Evolutionary conservation across 148 eudicot species (phyloP).

Genomic region (Pharnaceum exiguum): DNA sequence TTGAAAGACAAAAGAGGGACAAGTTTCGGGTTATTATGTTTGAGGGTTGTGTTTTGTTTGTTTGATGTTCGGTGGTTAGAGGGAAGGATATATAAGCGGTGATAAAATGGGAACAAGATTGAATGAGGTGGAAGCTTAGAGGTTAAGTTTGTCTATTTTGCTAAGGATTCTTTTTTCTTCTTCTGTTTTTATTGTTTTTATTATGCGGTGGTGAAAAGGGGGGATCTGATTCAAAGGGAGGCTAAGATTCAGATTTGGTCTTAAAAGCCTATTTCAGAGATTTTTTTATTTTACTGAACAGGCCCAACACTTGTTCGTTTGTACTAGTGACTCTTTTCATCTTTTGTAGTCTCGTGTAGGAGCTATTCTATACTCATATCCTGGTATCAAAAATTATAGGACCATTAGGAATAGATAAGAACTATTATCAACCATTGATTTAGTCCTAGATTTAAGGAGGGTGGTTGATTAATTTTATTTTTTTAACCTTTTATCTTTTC

Average conservation of each 20-base stretch:
- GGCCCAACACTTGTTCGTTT: neutral
- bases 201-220: neutral
- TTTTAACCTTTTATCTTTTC: no score
- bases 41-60: no score
- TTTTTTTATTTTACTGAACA: neutral
- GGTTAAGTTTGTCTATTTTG: conserved; percentile 15
- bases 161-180: neutral
- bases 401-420: no score
- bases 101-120: conserved; percentile 1
- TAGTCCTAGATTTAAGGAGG: no score
- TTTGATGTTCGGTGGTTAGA: neutral
- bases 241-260: conserved; percentile 5
- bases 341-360: no score
- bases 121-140: conserved; percentile 19
- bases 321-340: no score
- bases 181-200: neutral
- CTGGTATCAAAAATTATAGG: no score
- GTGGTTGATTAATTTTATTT: no score
- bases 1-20: neutral
- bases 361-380: no score
- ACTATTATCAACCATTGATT: no score
- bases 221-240: conserved; percentile 26
- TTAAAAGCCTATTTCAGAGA: neutral
- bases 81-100: conserved; percentile 10
- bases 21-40: no score